Evolutionary conservation across 345 rosid genomes (phyloP), one percentile per base, ranked within the genome.

Genomic region (Bruguiera gymnorhiza): DNA sequence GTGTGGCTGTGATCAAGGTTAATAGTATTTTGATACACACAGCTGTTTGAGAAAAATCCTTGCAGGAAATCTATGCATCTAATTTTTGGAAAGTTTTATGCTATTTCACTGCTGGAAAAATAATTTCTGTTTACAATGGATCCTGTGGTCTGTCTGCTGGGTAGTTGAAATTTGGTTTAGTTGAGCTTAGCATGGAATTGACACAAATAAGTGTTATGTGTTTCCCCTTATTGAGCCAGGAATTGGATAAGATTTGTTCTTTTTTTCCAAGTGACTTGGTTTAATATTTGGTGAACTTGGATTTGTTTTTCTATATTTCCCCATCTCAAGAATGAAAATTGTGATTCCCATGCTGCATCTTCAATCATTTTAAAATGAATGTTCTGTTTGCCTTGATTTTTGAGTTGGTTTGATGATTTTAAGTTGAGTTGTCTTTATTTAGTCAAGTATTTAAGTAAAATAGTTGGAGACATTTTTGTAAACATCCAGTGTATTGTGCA

Each of bases 1-100:
- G 97, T 31, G 93, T 94, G 71, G 97, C 96, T 75, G 76, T 91
- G 53, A 94, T 91, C 57, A 91, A 89, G 98, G 98, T 91, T 67
- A 62, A 85, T 64, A n/a, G 6, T 63, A 29, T 66, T 23, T 64
- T 31, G 43, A 32, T 54, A 15, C 20, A 18, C 29, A 18, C 23
- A 13, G 4, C 15, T 24, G 16, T 5, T 10, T 26, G 9, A 30
- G 48, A 63, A 57, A 20, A 16, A 57, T 8, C 9, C 16, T 54
- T 21, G n/a, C 4, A 1, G 24, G 50, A 26, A 32, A 31, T 27
- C 16, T 63, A 61, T 34, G 31, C 15, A 5, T 54, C 60, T 56
- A 56, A 9, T 63, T 32, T 16, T 34, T 29, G 3, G 10, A 51
- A 30, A 16, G 21, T 63, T 19, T 26, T 54, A 34, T 27, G 8